These are phyloP conservation scores for Pseudonitzschia delicatissima DNA, from an alignment of 108 stramenopile genomes.

Conservation along the genomic window DNA sequence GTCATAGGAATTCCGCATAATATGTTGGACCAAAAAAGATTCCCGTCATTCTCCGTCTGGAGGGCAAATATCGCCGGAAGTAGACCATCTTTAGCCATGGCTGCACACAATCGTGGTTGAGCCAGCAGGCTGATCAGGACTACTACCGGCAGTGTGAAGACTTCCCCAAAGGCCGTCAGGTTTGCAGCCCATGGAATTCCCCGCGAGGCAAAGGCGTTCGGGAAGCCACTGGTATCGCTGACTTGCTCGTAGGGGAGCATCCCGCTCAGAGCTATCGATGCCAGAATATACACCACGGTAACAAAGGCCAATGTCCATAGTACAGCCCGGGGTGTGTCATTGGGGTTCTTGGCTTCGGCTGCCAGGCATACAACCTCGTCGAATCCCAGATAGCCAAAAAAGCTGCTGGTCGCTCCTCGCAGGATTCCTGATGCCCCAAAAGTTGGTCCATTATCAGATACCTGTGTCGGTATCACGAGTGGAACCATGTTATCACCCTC, in stretches of 20 bases:
- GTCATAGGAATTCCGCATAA: conserved; percentile 74
- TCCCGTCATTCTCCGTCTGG: conserved; percentile 54
- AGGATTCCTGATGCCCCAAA: conserved; percentile 60
- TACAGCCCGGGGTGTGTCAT: conserved; percentile 76
- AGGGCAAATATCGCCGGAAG: conserved; percentile 71
- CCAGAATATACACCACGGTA: conserved; percentile 65
- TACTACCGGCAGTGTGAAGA: conserved; percentile 87
- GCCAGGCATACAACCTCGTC: conserved; percentile 89
- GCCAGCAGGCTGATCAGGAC: conserved; percentile 87
- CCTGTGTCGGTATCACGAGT: conserved; percentile 58
- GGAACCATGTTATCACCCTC: conserved; percentile 47
- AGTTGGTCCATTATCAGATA: not conserved
- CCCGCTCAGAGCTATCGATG: conserved; percentile 78
- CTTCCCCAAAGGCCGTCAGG: conserved; percentile 75
- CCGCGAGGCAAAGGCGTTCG: conserved; percentile 62
- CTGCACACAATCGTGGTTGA: conserved; percentile 84
- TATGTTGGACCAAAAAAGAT: conserved; percentile 62
- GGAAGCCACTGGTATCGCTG: conserved; percentile 64
- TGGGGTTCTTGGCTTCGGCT: conserved; percentile 81
- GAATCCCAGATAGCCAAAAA: conserved; percentile 93
- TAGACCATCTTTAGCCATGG: conserved; percentile 87
- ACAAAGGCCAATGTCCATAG: conserved; percentile 71
- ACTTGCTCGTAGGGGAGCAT: conserved; percentile 67
- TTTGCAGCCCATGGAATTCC: conserved; percentile 57
- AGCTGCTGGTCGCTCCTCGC: conserved; percentile 70